Evolutionary conservation across 495 filamentous ascomycete genomes (phyloP).

Genomic region (Neurospora sp.): DNA sequence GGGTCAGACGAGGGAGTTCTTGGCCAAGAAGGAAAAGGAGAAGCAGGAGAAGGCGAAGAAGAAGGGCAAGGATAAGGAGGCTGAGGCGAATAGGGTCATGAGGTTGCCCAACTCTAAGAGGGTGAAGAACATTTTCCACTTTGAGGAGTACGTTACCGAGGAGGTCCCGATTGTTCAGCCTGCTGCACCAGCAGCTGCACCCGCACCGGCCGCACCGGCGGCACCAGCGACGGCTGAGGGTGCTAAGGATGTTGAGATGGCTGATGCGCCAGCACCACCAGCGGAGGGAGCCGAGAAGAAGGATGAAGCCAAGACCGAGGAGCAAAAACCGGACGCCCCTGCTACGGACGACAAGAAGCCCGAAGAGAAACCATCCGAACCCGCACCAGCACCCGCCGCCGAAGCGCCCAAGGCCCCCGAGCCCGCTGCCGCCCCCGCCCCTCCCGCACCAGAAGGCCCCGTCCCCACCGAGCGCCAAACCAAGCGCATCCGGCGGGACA

Average conservation of each 20-base stretch:
- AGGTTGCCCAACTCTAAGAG: conserved; percentile 76
- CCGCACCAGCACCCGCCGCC: not conserved
- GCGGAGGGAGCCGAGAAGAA: not conserved
- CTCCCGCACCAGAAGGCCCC: conserved; percentile 5
- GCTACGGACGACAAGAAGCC: not conserved
- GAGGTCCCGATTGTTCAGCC: conserved; percentile 33
- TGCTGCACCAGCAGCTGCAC: conserved; percentile 26
- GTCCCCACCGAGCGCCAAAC: conserved; percentile 23
- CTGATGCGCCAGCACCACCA: conserved; percentile 4
- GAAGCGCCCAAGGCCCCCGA: conserved; percentile 5
- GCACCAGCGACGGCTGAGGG: conserved; percentile 3
- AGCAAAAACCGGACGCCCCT: not conserved
- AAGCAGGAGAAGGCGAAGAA: conserved; percentile 61
- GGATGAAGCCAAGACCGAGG: not conserved
- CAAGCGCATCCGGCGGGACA: conserved; percentile 51
- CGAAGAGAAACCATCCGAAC: not conserved
- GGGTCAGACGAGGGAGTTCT: conserved; percentile 83
- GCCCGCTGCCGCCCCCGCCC: not conserved
- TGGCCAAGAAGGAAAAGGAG: conserved; percentile 85
- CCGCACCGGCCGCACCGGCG: not conserved
- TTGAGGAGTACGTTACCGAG: conserved; percentile 65
- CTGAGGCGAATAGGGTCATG: conserved; percentile 43
- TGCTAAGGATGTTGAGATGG: conserved; percentile 18
- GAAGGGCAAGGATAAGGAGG: conserved; percentile 46
- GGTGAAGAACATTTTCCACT: conserved; percentile 66